These are phyloP conservation scores for Rutidosis leptorrhynchoides DNA, from an alignment of 129 eudicot species.

Conservation along the genomic window DNA sequence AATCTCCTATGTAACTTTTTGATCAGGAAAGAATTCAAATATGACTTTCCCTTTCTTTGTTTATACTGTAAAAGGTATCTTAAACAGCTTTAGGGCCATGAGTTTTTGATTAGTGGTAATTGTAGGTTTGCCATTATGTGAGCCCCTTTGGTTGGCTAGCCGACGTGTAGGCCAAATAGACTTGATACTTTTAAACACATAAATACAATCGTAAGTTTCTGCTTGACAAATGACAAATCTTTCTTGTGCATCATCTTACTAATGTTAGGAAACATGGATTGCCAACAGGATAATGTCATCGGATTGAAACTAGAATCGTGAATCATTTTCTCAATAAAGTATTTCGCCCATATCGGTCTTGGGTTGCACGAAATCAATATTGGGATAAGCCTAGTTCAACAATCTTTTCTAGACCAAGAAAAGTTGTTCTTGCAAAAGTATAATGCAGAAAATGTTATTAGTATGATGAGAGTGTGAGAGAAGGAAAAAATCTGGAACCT, in stretches of 20 bases:
- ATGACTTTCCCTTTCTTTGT: background rate
- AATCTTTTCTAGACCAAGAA: too few relatives aligned
- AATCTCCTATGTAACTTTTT: background rate
- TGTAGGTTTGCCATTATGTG: background rate
- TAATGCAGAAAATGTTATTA: too few relatives aligned
- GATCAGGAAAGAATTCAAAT: conserved; percentile 5
- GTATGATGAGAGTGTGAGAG: too few relatives aligned
- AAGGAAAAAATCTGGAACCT: too few relatives aligned
- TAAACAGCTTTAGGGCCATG: background rate
- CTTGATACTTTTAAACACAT: background rate
- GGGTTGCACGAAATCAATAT: too few relatives aligned
- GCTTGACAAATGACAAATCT: background rate
- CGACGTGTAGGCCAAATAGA: conserved; percentile 1
- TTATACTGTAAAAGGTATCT: background rate
- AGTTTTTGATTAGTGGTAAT: conserved; percentile 17
- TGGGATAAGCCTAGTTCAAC: too few relatives aligned
- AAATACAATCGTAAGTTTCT: background rate
- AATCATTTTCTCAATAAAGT: too few relatives aligned
- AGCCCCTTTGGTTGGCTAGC: conserved; percentile 9
- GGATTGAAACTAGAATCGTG: too few relatives aligned
- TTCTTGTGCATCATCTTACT: background rate
- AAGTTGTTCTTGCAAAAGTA: too few relatives aligned
- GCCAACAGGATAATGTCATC: too few relatives aligned
- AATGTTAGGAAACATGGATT: background rate
- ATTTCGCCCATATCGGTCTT: too few relatives aligned